Base-by-base conservation (phyloP, 331 rosid species). In the Rhamnella rubrinervis region DNA sequence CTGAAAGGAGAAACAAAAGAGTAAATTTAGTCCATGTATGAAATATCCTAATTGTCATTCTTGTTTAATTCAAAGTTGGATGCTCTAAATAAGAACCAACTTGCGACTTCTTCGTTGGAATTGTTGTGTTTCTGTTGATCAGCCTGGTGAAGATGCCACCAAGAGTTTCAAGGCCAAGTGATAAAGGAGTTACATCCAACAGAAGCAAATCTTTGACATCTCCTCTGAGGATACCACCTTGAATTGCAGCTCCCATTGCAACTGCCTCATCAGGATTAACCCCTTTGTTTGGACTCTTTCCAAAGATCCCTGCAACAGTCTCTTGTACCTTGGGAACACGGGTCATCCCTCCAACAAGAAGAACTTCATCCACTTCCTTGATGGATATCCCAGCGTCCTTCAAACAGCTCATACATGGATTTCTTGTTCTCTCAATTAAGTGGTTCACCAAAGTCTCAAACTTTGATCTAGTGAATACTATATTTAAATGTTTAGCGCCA, bases 251-350 rank as follows among this genome's bases (percentile, higher is more conserved):
- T 35, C 98, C 98, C 88, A 88, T 70, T 19, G 97, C 97, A 70
- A 91, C 97, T 46, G 97, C 90, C 84, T 91, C 97, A 63, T 91
- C 96, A 58, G 97, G 97, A 51, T 91, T 91, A 62, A 91, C 97
- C 56, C 97, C 97, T 75, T 91, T 91, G 56, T 96, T 91, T 16
- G 97, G 97, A 71, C 79, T 59, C 84, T 88, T 88, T 17, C 89
- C 96, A 67, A 91, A 91, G 50, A 91, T 88, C 56, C 59, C 85
- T 4, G 83, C 12, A 46, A 91, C 97, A 13, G 88, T 88, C 21
- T 83, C 86, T 47, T 91, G 97, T 25, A 91, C 97, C 71, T 88
- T 91, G 10, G 97, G 97, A 7, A 91, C 97, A 57, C 97, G 96
- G 15, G 97, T 88, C 97, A 88, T 88, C 58, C 97, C 97, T 65